phyloP scores from a whole-genome alignment of 2,329 filamentous ascomycete species.

The Ophiocordyceps camponoti-saundersi region DNA sequence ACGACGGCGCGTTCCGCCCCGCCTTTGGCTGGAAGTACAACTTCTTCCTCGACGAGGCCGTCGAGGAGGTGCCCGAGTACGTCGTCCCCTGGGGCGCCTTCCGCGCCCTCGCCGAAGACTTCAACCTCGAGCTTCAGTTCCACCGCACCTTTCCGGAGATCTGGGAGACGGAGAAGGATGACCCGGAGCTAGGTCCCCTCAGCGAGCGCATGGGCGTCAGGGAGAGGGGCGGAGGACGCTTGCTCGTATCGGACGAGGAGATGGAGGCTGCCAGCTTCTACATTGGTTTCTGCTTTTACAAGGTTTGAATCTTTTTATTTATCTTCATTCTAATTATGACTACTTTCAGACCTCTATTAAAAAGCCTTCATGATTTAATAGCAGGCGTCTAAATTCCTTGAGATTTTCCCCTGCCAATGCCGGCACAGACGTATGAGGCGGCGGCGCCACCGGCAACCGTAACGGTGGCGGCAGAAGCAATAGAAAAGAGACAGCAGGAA shows the following conservation, averaged over 20 bases:
- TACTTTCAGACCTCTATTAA: no score
- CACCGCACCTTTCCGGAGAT: constrained; percentile 82
- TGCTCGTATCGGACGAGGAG: constrained; percentile 70
- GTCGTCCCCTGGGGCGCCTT: constrained; percentile 98
- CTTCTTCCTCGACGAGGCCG: constrained; percentile 89
- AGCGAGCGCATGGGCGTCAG: constrained; percentile 94
- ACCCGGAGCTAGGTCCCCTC: constrained; percentile 61
- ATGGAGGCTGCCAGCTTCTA: constrained; percentile 89
- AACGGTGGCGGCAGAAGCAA: no score
- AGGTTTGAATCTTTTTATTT: constrained; percentile 37
- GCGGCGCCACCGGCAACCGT: no score
- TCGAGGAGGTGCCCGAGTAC: constrained; percentile 92
- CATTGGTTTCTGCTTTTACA: constrained; percentile 92
- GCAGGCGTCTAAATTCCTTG: no score
- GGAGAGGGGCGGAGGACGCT: constrained; percentile 44
- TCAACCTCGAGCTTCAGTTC: constrained; percentile 90
- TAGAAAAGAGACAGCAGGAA: no score
- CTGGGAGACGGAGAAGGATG: constrained; percentile 82
- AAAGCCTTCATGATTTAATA: no score
- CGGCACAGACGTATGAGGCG: no score
- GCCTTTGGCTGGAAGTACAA: constrained; percentile 97
- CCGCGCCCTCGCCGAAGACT: constrained; percentile 86
- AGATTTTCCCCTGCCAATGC: no score
- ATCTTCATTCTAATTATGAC: no score
- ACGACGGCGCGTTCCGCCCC: constrained; percentile 81